Evolutionary conservation across 2,329 filamentous ascomycete species (phyloP), one percentile per base, ranked within the genome.

Genomic region (Aspergillus chevalieri): DNA sequence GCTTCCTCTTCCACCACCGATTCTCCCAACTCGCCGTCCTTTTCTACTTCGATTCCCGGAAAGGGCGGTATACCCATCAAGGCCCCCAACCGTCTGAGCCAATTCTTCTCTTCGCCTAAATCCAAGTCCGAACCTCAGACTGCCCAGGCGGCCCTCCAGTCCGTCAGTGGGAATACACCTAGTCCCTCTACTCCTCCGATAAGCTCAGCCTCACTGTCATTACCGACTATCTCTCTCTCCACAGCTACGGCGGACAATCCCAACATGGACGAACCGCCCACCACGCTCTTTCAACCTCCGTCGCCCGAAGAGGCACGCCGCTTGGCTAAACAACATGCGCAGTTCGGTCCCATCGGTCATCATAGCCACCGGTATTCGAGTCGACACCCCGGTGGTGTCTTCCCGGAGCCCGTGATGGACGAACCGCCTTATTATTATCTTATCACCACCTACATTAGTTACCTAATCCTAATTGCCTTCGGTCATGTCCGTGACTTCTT

Each of bases 401-500:
- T 97, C 51, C 83, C 84, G 43, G 82, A 89, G 34, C 91, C 92
- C 4, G 77, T 97, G 52, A 89, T 95, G 67, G 93, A 98, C 65
- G 92, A 96, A 69, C 92, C 93, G 39, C 89, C 92, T 15, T 97
- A 96, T 75, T 97, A 91, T 78, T 96, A 88, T 74, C 83, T 98
- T 63, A 81, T 98, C 60, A 97, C 93, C 33, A 98, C 93, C 63
- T 98, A 98, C 77, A 89, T 98, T 72, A 96, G 90, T 74, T 98
- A 98, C 71, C 80, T 98, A 56, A 85, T 97, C 59, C 81, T 98
- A 62, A 97, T 98, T 67, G 83, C 93, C 57, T 91, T 96, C 57
- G 93, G 93, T 49, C 93, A 98, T 67, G 84, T 96, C 52, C 85
- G 92, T 66, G 93, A 98, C 69, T 97, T 96, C 74, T 97, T 98